phyloP scores from a whole-genome alignment of 73 alveolate genomes.

The Symbiodinium natans region DNA sequence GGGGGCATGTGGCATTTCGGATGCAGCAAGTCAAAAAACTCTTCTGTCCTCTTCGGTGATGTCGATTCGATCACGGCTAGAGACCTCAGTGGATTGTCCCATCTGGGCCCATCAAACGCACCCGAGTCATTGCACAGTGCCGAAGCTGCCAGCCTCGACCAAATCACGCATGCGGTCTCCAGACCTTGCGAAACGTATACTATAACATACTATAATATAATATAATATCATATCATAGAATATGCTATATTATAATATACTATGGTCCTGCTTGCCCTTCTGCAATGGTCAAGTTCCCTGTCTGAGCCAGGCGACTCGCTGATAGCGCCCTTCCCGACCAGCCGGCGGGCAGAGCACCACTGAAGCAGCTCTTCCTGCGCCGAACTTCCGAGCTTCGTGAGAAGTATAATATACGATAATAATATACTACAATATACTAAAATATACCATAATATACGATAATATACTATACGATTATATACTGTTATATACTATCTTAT shows the following conservation, averaged over 20 bases:
- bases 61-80: slow-evolving; percentile 36
- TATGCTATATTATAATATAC: too few species aligned
- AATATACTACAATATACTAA: too few species aligned
- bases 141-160: slow-evolving; percentile 31
- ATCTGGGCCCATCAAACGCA: too few species aligned
- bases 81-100: slow-evolving; percentile 2
- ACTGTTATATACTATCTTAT: too few species aligned
- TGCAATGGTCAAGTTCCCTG: too few species aligned
- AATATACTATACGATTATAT: too few species aligned
- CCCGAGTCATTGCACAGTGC: neutral
- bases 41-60: slow-evolving; percentile 43
- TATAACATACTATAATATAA: too few species aligned
- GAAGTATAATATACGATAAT: too few species aligned
- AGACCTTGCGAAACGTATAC: neutral
- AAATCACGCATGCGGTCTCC: slow-evolving; percentile 53
- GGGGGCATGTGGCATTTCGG: too few species aligned
- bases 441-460: too few species aligned
- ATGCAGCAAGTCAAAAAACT: too few species aligned
- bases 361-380: slow-evolving; percentile 32
- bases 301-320: slow-evolving; percentile 3
- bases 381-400: neutral
- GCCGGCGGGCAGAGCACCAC: slow-evolving; percentile 69
- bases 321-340: slow-evolving; percentile 63
- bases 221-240: too few species aligned
- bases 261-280: neutral